Base-by-base conservation (phyloP, 2,329 filamentous ascomycete species). In the Fusarium hainanense region DNA sequence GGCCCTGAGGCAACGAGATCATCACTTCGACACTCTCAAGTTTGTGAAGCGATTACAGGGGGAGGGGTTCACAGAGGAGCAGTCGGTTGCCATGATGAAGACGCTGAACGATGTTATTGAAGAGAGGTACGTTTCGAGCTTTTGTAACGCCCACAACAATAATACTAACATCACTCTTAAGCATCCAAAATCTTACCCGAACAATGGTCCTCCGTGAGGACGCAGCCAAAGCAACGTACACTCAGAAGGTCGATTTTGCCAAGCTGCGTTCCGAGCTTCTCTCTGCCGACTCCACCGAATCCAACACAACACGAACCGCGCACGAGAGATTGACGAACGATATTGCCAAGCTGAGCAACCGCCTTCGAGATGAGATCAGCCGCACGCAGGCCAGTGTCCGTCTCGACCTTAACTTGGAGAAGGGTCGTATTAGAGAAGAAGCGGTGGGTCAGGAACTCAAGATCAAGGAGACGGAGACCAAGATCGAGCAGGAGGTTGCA, bases 131-230 rank as follows among this genome's bases (percentile, higher is more conserved):
- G 59, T 23, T 50, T 21, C 4, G 12, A 27, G 11, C 32, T 12
- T 20, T 11, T 10, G 6, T 13, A 41, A n/a, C 11, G 4, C 6
- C 10, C 37, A n/a, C 18, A 28, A 12, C 14, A 32, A 10, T 30
- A 21, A 20, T 48, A 11, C 43, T 74, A 27, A 73, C 37, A 3
- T 5, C 1, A 25, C 3, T 27, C 4, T 9, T 11, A 69, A 93
- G 93, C 78, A 98, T 99, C 74, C 95, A 98, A 79, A 98, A 98
- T 81, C 87, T 99, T 51, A 98, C 95, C 1, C 90, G 95, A 69
- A 98, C 95, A 18, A 99, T 99, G 96, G 96, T 99, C 43, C 88
- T 97, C 48, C 93, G 94, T 76, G 96, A 99, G 82, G 96, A 97
- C 82, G 89, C 93, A 68, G 92, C 93, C 76, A 92, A 93, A 77